Conservation (phyloP, 2,329 filamentous ascomycete genomes). For the Dichotomopilus funicola region DNA sequence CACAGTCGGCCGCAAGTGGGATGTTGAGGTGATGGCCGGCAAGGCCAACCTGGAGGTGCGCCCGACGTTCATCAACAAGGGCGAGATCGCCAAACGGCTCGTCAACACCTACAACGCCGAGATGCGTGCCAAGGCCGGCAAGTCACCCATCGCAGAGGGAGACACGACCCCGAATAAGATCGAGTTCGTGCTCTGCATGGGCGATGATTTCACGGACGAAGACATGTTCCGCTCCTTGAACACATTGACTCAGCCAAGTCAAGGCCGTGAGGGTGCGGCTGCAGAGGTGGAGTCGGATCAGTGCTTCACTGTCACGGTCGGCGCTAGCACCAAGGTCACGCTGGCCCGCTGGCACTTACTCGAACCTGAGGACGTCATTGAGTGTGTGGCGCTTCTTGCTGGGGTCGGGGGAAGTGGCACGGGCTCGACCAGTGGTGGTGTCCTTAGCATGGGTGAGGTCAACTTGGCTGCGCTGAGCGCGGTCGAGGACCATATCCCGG, state of each 20-base stretch:
- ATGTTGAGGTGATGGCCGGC: conserved; percentile 93
- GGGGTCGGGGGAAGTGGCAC: conserved; percentile 33
- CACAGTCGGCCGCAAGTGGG: conserved; percentile 70
- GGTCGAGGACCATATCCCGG: conserved; percentile 44
- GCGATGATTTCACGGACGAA: conserved; percentile 96
- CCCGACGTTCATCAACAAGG: conserved; percentile 97
- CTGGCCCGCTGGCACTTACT: conserved; percentile 84
- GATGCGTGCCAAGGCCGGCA: conserved; percentile 2
- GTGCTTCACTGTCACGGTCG: conserved; percentile 87
- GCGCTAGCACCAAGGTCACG: conserved; percentile 86
- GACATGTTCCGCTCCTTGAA: conserved; percentile 87
- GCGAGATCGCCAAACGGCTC: conserved; percentile 82
- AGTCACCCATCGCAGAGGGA: conserved; percentile 17
- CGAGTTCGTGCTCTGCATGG: conserved; percentile 84
- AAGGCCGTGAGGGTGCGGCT: conserved; percentile 18
- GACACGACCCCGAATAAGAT: conserved; percentile 45
- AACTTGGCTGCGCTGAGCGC: conserved; percentile 50
- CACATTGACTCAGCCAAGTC: conserved; percentile 37
- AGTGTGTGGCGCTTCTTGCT: conserved; percentile 52
- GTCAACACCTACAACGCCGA: conserved; percentile 63
- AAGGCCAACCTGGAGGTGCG: conserved; percentile 96
- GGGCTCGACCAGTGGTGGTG: conserved; percentile 29
- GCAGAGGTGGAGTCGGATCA: conserved; percentile 54
- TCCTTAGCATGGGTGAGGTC: conserved; percentile 42
- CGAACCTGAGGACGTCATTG: conserved; percentile 82